Evolutionary conservation across 192 early-diverging fungal species (phyloP), one percentile per base, ranked within the genome.

Genomic region (Backusella luteola): DNA sequence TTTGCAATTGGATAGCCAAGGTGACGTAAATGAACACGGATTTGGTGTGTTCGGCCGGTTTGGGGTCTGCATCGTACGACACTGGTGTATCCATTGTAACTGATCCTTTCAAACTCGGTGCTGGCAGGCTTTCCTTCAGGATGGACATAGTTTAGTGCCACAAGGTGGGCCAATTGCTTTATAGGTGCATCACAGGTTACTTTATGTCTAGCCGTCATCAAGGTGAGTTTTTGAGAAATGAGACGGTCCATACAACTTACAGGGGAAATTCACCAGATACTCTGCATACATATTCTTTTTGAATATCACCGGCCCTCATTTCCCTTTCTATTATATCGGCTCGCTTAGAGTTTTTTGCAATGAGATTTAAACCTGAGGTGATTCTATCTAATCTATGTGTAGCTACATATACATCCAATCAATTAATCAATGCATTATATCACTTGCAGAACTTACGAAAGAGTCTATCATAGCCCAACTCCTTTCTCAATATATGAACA

Each of bases 21-120:
- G 77, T 90, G 94, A 82, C 96, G 95, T 44, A 98, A 80, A 73
- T 98, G 97, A 39, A 98, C 97, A 21, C 97, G 92, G 74, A 98
- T 97, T 85, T 98, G 97, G 76, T 98, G 97, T 7, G 96, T 97
- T 38, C 97, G 84, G 6, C 97, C 97, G 0, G 96, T 97, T 7
- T 93, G 77, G 6, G 97, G 97, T 42, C 86, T 77, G 69, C 93
- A 94, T 75, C 87, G 81, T 17, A 98, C 94, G 8, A 98, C 86
- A 26, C 92, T 94, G 6, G 91, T 89, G 1, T 49, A 35, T 0
- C 89, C 88, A 74, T 94, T 94, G 73, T 85, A 87, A 36, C 70
- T 74, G 1, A 94, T 70, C 19, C 85, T 77, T 52, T 88, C 84
- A 84, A 98, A 98, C 63, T 88, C 75, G 0, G 97, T 97, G 9